phyloP scores from a whole-genome alignment of 345 rosid genomes.

The Corchorus olitorius region DNA sequence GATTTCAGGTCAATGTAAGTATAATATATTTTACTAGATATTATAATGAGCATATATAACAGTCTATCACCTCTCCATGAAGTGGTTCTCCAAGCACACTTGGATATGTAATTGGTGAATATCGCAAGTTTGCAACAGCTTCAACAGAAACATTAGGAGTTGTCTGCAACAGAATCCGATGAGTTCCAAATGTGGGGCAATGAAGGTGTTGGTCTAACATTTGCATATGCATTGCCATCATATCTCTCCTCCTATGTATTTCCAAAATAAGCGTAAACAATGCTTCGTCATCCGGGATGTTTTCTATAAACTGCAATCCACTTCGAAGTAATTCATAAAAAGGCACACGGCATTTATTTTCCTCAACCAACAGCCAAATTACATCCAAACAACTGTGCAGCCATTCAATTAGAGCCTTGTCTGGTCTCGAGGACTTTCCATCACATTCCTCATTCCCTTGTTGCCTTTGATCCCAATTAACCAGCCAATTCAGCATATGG shows the following conservation, averaged over 20 bases:
- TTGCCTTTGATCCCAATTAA: conserved; percentile 91
- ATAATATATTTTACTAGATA: too few relatives aligned
- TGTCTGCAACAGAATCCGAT: conserved; percentile 69
- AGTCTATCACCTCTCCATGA: conserved; percentile 81
- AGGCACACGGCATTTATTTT: conserved; percentile 84
- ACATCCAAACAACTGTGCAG: conserved; percentile 92
- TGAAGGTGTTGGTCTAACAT: conserved; percentile 98
- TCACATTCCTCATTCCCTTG: conserved; percentile 63
- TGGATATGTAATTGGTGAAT: conserved; percentile 95
- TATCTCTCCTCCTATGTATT: conserved; percentile 95
- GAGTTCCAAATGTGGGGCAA: conserved; percentile 95
- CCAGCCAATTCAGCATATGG: conserved; percentile 87
- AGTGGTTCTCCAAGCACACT: conserved; percentile 98
- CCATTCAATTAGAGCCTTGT: conserved; percentile 83
- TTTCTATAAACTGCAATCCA: conserved; percentile 94
- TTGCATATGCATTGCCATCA: conserved; percentile 97
- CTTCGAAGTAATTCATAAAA: conserved; percentile 91
- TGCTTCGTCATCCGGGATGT: conserved; percentile 94
- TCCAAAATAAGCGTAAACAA: conserved; percentile 91
- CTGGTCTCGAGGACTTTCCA: conserved; percentile 68
- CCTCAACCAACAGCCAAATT: conserved; percentile 87
- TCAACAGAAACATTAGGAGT: conserved; percentile 74
- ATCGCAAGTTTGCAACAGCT: conserved; percentile 64
- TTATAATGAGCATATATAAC: not conserved
- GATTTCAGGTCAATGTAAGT: not conserved